Evolutionary conservation across 2,329 filamentous ascomycete species (phyloP), one percentile per base, ranked within the genome.

Genomic region (Paradendryphiella salina): DNA sequence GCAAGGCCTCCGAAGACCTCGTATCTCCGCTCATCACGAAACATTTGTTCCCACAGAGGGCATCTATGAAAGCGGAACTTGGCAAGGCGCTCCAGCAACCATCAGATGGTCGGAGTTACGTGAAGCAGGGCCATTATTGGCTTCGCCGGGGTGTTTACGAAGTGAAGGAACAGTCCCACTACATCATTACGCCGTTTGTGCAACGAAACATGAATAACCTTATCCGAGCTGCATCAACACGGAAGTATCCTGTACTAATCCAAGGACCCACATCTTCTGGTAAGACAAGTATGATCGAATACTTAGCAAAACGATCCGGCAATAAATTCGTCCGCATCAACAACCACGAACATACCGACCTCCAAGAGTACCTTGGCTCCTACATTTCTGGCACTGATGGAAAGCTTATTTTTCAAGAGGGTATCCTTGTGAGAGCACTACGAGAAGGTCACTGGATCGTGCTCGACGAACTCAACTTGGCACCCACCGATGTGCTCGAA

Each of bases 261-360:
- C 94, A 99, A 73, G 94, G 94, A 3, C 94, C 95, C 10, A 99
- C 94, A 0, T 99, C 95, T 4, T 89, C 93, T 10, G 94, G 94
- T 58, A 99, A 99, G 75, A 99, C 94, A 0, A 97, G 93, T 73
- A 99, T 99, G 94, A 96, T 99, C 34, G 93, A 97, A 73, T 96
- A 96, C 70, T 81, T 99, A 31, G 93, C 95, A n/a, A 94, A 96
- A 66, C 88, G 89, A 47, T 97, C 91, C 23, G 94, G 95, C 3
- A 96, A 99, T 71, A 94, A 89, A 67, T 99, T 97, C 68, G 91
- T 99, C 35, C 85, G 94, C 53, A 99, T 99, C 79, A 99, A 99
- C 76, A 99, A 99, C 63, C 94, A 99, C 73, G 95, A 99, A 69
- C 94, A 99, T 67, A 99, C 94, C 0, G 94, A 99, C 72, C 78